Conservation (phyloP, 345 rosid genomes). For the Eucalyptus virginea region DNA sequence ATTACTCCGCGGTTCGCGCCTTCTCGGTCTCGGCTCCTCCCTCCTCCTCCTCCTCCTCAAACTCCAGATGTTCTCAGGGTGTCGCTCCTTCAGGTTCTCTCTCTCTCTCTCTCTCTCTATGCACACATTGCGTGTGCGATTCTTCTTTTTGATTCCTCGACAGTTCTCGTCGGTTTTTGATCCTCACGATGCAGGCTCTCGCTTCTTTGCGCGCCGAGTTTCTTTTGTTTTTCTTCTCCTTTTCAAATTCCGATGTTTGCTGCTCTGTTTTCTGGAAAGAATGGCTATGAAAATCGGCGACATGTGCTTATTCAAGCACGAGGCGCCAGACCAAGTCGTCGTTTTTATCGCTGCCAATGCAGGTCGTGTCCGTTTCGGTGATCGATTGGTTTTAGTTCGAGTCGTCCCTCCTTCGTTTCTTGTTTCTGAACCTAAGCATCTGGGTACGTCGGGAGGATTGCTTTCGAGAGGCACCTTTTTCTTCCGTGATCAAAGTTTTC, state of each 20-base stretch:
- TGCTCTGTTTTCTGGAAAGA: not conserved
- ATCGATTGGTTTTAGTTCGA: not conserved
- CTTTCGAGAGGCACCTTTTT: not conserved
- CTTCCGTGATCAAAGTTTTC: not conserved
- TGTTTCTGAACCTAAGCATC: not conserved
- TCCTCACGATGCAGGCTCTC: not conserved
- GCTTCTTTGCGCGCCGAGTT: not conserved
- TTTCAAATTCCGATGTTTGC: not conserved
- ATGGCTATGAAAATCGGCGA: not conserved
- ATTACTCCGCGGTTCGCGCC: slow-evolving; percentile 44
- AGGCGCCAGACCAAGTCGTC: not conserved
- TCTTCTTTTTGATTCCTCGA: not conserved
- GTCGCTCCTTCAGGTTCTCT: slow-evolving; percentile 22
- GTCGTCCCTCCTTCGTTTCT: not conserved
- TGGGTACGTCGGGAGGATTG: not conserved
- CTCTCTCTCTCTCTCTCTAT: not conserved
- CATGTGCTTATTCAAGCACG: not conserved
- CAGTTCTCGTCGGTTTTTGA: not conserved
- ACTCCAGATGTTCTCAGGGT: slow-evolving; percentile 26
- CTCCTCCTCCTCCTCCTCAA: slow-evolving; percentile 33
- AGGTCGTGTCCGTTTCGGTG: not conserved
- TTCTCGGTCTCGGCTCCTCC: slow-evolving; percentile 34
- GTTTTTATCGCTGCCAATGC: not conserved
- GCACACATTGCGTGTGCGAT: not conserved
- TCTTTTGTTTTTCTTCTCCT: not conserved